These are phyloP conservation scores for Eremochloa ophiuroides DNA, from an alignment of 176 grass and related monocot genomes.

Conservation along the genomic window DNA sequence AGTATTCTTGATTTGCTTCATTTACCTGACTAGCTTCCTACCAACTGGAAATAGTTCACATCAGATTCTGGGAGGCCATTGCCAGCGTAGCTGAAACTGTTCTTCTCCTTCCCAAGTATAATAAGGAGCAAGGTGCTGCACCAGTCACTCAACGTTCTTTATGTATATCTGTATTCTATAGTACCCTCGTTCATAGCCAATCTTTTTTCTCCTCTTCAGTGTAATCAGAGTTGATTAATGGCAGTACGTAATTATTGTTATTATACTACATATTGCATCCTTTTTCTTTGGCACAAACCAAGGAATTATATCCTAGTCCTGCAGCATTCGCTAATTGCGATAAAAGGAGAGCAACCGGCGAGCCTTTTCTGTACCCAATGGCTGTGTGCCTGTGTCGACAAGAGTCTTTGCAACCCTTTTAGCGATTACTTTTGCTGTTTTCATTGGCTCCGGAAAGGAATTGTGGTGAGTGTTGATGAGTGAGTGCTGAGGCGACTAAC, in stretches of 20 bases:
- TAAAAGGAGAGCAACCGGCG: neutral
- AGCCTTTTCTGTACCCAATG: neutral
- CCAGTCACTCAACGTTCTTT: neutral
- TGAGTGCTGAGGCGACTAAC: neutral
- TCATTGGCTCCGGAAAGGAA: neutral
- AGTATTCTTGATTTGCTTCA: neutral
- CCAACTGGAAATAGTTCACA: neutral
- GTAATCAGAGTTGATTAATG: neutral
- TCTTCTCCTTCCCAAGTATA: neutral
- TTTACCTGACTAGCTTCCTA: constrained; percentile 7
- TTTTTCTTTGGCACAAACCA: neutral
- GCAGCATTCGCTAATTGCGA: neutral
- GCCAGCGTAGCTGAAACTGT: neutral
- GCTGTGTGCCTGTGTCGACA: neutral
- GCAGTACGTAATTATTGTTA: neutral
- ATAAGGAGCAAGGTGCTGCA: constrained; percentile 25
- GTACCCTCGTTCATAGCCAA: neutral
- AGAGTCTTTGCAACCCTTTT: neutral
- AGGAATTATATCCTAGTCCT: neutral
- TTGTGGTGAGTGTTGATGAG: neutral
- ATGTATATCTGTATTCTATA: constrained; percentile 11
- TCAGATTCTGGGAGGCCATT: neutral
- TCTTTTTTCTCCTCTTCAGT: neutral
- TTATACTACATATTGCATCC: neutral
- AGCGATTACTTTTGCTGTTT: neutral